Percentiles rank a stretch among this genome's conserved stretches.
These are phyloP conservation scores for Phytophthora cryptogea DNA, from an alignment of 352 stramenopile genomes.

Conservation along the genomic window DNA sequence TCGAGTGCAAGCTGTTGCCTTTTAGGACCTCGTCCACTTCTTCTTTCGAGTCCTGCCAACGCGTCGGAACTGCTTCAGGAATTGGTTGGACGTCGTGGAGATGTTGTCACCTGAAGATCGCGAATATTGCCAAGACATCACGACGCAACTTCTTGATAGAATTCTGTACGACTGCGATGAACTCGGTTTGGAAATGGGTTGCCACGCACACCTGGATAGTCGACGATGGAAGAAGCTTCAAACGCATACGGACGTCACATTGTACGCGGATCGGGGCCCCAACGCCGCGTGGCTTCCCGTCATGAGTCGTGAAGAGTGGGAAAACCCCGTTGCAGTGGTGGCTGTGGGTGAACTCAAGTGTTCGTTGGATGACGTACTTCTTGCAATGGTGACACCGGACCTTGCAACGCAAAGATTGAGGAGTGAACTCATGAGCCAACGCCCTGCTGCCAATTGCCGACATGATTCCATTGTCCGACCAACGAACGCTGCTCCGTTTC, in stretches of 20 bases:
- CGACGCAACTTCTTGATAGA: slow-evolving; percentile 22
- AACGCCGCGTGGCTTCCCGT: slow-evolving; percentile 26
- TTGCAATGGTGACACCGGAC: slow-evolving; percentile 16
- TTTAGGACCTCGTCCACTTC: slow-evolving; percentile 15
- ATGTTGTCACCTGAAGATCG: slow-evolving; percentile 18
- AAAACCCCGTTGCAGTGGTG: slow-evolving; percentile 20
- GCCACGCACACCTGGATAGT: slow-evolving; percentile 14
- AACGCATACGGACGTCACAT: slow-evolving; percentile 15
- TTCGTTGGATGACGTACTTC: slow-evolving; percentile 25
- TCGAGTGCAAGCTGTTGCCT: slow-evolving; percentile 9
- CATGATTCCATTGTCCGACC: slow-evolving; percentile 11
- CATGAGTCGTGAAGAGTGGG: slow-evolving; percentile 21
- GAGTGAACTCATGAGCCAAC: slow-evolving; percentile 17
- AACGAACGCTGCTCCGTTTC: slow-evolving; percentile 8
- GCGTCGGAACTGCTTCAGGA: slow-evolving; percentile 4
- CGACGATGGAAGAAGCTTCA: slow-evolving; percentile 32
- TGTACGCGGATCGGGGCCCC: slow-evolving; percentile 26
- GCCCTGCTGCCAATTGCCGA: slow-evolving; percentile 15
- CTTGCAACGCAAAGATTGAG: slow-evolving; percentile 19
- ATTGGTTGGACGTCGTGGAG: slow-evolving; percentile 8
- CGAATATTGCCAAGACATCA: slow-evolving; percentile 22
- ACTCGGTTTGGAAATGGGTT: slow-evolving; percentile 14
- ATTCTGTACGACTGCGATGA: slow-evolving; percentile 25
- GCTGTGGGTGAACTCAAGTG: slow-evolving; percentile 19
- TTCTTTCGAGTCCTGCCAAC: neutral